Percentiles rank a stretch among this genome's conserved stretches.
Conservation (phyloP, 2,329 filamentous ascomycete genomes). For the Aspergillus novoparasiticus region DNA sequence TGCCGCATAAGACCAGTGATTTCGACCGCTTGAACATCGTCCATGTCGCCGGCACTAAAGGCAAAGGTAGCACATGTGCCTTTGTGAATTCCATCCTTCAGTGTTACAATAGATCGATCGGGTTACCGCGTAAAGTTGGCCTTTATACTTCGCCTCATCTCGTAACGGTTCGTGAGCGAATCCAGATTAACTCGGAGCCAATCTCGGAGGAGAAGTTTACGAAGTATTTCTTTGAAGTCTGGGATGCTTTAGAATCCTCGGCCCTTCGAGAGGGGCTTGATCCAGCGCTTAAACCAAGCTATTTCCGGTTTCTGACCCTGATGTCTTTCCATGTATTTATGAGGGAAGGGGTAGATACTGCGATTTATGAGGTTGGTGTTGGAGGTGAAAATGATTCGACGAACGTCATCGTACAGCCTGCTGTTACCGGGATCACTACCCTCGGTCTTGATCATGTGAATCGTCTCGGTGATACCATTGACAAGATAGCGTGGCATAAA, state of each 20-base stretch:
- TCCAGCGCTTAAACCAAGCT: conserved; percentile 35
- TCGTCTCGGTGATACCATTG: conserved; percentile 63
- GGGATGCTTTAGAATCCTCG: conserved; percentile 33
- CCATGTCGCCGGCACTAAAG: conserved; percentile 75
- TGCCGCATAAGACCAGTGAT: conserved; percentile 38
- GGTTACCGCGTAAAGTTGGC: conserved; percentile 28
- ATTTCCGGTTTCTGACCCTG: conserved; percentile 63
- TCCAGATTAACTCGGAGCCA: conserved; percentile 37
- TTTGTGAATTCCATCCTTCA: conserved; percentile 58
- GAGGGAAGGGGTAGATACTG: conserved; percentile 62
- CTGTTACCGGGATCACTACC: conserved; percentile 64
- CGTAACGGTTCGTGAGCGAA: conserved; percentile 37
- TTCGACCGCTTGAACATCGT: conserved; percentile 66
- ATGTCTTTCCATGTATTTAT: conserved; percentile 68
- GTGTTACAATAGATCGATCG: conserved; percentile 30
- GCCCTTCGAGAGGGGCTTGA: conserved; percentile 8
- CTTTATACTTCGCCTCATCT: conserved; percentile 34
- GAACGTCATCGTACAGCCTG: conserved; percentile 63
- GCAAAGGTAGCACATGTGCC: conserved; percentile 73
- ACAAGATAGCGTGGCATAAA: conserved; percentile 74
- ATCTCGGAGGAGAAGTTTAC: conserved; percentile 29
- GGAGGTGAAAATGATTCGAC: conserved; percentile 71
- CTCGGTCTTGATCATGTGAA: conserved; percentile 70
- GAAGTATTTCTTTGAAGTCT: conserved; percentile 36
- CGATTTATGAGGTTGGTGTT: conserved; percentile 68